Evolutionary conservation across 352 stramenopile genomes (phyloP).

Genomic region (Phytophthora chlamydospora): DNA sequence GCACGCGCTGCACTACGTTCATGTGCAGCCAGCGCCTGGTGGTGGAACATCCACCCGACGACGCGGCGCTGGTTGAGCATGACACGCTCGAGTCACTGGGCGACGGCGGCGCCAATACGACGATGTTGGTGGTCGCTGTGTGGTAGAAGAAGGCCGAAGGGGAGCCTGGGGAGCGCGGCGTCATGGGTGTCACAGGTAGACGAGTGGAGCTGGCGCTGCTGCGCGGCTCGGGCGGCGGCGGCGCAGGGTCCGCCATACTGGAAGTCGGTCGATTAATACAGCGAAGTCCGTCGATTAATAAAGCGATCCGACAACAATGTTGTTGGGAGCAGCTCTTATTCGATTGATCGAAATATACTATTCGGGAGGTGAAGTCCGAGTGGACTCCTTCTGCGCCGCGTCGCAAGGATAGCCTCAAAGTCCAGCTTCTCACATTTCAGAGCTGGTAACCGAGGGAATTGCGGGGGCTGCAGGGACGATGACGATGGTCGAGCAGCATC

Average conservation of each 20-base stretch:
- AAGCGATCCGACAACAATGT: too few relatives aligned
- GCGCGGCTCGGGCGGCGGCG: constrained; percentile 16
- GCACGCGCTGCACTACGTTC: constrained; percentile 67
- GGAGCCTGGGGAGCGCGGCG: constrained; percentile 33
- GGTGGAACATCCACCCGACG: background rate
- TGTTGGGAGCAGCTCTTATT: too few relatives aligned
- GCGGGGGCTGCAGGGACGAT: too few relatives aligned
- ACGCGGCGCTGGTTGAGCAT: background rate
- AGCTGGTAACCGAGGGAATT: too few relatives aligned
- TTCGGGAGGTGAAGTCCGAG: too few relatives aligned
- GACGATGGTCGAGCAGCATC: too few relatives aligned
- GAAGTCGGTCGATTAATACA: too few relatives aligned
- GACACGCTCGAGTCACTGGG: constrained; percentile 18
- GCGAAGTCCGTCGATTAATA: too few relatives aligned
- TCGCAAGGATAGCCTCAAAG: too few relatives aligned
- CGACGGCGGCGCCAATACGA: constrained; percentile 26
- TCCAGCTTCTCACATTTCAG: too few relatives aligned
- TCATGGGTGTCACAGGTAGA: constrained; percentile 19
- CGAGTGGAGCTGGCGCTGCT: constrained; percentile 17
- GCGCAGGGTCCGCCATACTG: constrained; percentile 12
- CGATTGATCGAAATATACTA: too few relatives aligned
- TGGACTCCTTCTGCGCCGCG: too few relatives aligned
- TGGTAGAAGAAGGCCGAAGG: constrained; percentile 40
- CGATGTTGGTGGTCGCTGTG: constrained; percentile 27
- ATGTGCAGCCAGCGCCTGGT: constrained; percentile 26